Evolutionary conservation across 768 basidiomycete species (phyloP), one percentile per base, ranked within the genome.

Genomic region (Pisolithus marmoratus): DNA sequence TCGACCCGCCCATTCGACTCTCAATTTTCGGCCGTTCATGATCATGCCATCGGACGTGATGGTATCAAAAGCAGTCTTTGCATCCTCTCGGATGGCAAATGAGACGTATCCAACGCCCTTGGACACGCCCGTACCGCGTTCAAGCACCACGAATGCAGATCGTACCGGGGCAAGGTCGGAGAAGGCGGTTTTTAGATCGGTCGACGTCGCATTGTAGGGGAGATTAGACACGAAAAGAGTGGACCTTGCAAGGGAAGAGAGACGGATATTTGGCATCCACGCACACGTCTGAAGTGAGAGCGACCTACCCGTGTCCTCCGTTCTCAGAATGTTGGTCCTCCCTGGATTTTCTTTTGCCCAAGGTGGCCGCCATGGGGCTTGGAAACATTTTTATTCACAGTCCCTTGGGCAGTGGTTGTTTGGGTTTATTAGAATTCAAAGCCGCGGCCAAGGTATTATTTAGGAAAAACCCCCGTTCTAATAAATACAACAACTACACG

Each of bases 21-120:
- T 74, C 46, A 96, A 66, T 55, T 72, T 81, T 53, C 94, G 75
- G 12, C 83, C 84, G 22, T 82, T 82, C 20, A 90, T 72, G 8
- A 66, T 67, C 38, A 95, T 77, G 1, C 83, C 83, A 40, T 87
- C 80, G 52, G 79, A 74, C 31, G 78, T 72, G 47, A 90, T 77
- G 41, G 81, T 79, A 46, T 82, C 78, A 50, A 84, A 81, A 3
- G 86, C 86, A 34, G 75, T 65, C 61, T 90, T 80, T 7, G 94
- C 95, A 68, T 98, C 96, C 60, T 96, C 90, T 51, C 79, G 82
- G 51, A 92, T 75, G 1, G 93, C 83, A 68, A 95, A 98, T 1
- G 91, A 86, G 55, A 97, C 91, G 64, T 96, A 98, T 54, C 96
- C 96, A 20, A 98, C 94, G 56, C 95, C 95, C 65, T 97, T 96